phyloP scores from a whole-genome alignment of 2,329 filamentous ascomycete genomes.

The Fusarium sp. region DNA sequence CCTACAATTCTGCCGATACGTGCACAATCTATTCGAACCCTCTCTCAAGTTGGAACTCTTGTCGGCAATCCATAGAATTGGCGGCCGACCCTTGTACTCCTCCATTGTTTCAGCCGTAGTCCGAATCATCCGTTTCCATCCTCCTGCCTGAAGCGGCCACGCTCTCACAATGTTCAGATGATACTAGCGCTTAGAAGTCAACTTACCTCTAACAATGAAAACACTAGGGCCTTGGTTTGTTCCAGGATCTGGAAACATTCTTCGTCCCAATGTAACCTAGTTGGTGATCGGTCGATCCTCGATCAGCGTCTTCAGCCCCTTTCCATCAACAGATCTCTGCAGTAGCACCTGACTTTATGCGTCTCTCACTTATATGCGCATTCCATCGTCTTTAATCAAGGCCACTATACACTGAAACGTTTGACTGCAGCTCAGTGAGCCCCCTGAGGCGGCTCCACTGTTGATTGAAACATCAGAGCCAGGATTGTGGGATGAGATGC shows the following conservation, averaged over 20 bases:
- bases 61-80: background rate
- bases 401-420: background rate
- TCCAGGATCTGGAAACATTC: background rate
- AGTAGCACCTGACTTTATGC: background rate
- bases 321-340: background rate
- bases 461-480: constrained; percentile 1
- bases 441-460: background rate
- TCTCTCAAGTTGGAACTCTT: background rate
- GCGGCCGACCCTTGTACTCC: constrained; percentile 6
- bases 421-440: background rate
- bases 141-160: constrained; percentile 1
- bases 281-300: background rate
- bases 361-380: background rate
- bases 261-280: background rate
- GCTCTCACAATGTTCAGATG: background rate
- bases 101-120: background rate
- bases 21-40: background rate
- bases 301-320: background rate
- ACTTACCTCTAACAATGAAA: constrained; percentile 10
- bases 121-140: constrained; percentile 1
- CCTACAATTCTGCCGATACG: background rate
- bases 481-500: background rate
- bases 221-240: background rate
- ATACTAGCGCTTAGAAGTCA: background rate
- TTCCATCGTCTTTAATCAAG: background rate